These are phyloP conservation scores for Aspergillus amoenus DNA, from an alignment of 2,329 filamentous ascomycete species.

Conservation along the genomic window DNA sequence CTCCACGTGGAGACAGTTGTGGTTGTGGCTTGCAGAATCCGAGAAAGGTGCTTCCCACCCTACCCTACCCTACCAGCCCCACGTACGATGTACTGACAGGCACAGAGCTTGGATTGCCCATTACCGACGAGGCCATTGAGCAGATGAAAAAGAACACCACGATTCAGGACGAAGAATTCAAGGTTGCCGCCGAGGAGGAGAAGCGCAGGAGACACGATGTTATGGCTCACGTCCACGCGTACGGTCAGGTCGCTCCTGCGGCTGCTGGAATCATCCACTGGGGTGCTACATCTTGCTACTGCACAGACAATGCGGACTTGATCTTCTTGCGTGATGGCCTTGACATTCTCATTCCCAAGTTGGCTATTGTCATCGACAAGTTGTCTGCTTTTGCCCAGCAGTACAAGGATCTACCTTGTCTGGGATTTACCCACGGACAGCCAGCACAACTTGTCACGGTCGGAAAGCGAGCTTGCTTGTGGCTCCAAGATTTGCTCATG, in stretches of 20 bases:
- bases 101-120: constrained; percentile 69
- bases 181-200: constrained; percentile 73
- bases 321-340: constrained; percentile 75
- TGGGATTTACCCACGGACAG: constrained; percentile 72
- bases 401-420: constrained; percentile 69
- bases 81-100: constrained; percentile 21
- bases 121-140: constrained; percentile 71
- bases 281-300: constrained; percentile 60
- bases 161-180: constrained; percentile 77
- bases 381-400: constrained; percentile 70
- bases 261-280: constrained; percentile 83
- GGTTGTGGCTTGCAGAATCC: constrained; percentile 78
- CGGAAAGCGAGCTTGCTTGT: constrained; percentile 66
- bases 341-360: constrained; percentile 72
- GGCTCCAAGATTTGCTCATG: constrained; percentile 73
- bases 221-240: constrained; percentile 70
- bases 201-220: constrained; percentile 67
- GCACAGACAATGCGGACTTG: constrained; percentile 73
- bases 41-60: constrained; percentile 55
- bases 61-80: constrained; percentile 1
- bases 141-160: constrained; percentile 72
- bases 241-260: constrained; percentile 69
- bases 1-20: constrained; percentile 80
- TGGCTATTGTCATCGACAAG: constrained; percentile 76
- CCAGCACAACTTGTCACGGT: constrained; percentile 63